These are phyloP conservation scores for Endotrypanum monterogeii DNA, from an alignment of 208 protist species.

Conservation along the genomic window DNA sequence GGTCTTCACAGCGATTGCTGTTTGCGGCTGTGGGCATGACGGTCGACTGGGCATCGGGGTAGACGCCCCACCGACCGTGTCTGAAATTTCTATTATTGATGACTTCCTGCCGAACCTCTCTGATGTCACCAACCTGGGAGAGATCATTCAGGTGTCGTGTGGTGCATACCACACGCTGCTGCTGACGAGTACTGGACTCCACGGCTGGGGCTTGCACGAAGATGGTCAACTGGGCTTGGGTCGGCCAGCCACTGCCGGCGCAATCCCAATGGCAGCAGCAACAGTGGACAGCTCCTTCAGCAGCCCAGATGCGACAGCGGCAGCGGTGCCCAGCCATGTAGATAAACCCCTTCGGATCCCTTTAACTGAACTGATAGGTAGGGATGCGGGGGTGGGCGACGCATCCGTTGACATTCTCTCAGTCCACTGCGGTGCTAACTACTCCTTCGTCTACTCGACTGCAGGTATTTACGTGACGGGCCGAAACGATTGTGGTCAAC, in stretches of 20 bases:
- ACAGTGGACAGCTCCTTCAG: neutral
- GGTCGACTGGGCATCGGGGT: slow-evolving; percentile 73
- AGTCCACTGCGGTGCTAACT: slow-evolving; percentile 69
- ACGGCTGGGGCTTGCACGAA: slow-evolving; percentile 80
- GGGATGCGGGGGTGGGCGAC: neutral
- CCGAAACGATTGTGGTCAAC: slow-evolving; percentile 78
- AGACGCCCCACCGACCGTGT: slow-evolving; percentile 11
- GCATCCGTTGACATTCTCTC: slow-evolving; percentile 7
- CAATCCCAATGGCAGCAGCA: neutral
- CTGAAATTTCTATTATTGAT: slow-evolving; percentile 25
- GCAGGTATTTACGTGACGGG: slow-evolving; percentile 76
- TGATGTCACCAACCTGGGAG: neutral
- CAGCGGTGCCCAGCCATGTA: slow-evolving; percentile 1
- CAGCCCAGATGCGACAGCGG: neutral
- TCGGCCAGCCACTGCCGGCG: slow-evolving; percentile 1
- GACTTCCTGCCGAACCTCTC: slow-evolving; percentile 23
- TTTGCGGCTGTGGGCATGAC: slow-evolving; percentile 78
- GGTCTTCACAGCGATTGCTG: slow-evolving; percentile 41
- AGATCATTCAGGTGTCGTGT: slow-evolving; percentile 46
- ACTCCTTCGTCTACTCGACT: slow-evolving; percentile 60
- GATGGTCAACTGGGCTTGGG: slow-evolving; percentile 79
- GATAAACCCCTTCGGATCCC: slow-evolving; percentile 42
- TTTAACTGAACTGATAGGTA: slow-evolving; percentile 34
- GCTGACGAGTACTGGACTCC: slow-evolving; percentile 66
- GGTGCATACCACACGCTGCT: slow-evolving; percentile 88